Base-by-base conservation (phyloP, 495 filamentous ascomycete genomes). In the Aspergillus cavernicola region DNA sequence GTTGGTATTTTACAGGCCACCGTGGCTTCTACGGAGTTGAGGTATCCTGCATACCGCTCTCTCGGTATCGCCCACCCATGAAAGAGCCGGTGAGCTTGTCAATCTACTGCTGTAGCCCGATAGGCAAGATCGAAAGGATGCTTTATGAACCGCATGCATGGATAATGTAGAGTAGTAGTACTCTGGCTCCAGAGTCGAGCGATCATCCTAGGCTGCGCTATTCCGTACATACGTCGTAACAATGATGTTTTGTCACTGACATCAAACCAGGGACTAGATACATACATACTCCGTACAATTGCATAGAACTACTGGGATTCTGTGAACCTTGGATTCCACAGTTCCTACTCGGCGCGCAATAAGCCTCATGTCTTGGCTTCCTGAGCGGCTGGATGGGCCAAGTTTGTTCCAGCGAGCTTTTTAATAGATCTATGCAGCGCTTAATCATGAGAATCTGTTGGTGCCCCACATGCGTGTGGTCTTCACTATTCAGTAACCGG, bases 1-100 rank as follows among this genome's bases (percentile, higher is more conserved):
- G 22, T n/a, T 52, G 37, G 43, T n/a, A 48, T 43, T 58, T 50
- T n/a, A 56, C 63, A 66, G 63, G 55, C 64, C 63, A 50, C 32
- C 24, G 45, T 52, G 60, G 65, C 66, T 65, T 70, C 57, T 65
- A 20, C 29, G 22, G 10, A 28, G 24, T 4, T 28, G 18, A 18
- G 18, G 15, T 36, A 33, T 47, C 44, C 44, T 31, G 19, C 44
- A 45, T 42, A 28, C 39, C 39, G 39, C 20, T 22, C 38, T 33
- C 13, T n/a, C n/a, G n/a, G n/a, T n/a, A n/a, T n/a, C 6, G 43
- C 24, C 24, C n/a, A n/a, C n/a, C n/a, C n/a, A n/a, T n/a, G n/a
- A n/a, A n/a, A n/a, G n/a, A n/a, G n/a, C n/a, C n/a, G n/a, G n/a
- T n/a, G n/a, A n/a, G n/a, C n/a, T n/a, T n/a, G n/a, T n/a, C n/a